Conservation (phyloP, 2,329 filamentous ascomycete species). For the Sarocladiaceae sp. region DNA sequence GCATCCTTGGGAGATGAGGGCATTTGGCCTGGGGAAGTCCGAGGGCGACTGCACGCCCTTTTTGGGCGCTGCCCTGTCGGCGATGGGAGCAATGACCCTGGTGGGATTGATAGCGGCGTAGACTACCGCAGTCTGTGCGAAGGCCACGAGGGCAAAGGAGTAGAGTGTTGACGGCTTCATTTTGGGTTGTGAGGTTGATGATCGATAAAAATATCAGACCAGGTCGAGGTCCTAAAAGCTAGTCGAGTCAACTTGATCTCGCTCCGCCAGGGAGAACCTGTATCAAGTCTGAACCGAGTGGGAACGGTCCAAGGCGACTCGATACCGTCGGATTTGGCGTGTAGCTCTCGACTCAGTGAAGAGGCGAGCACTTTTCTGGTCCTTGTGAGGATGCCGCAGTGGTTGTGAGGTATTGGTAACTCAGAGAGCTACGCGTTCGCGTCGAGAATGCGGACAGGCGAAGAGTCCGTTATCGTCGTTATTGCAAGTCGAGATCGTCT, state of each 20-base stretch:
- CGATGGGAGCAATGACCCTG: background rate
- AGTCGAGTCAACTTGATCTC: constrained; percentile 16
- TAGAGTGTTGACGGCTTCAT: constrained; percentile 27
- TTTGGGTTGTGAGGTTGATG: background rate
- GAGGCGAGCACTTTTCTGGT: no score
- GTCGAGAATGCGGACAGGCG: no score
- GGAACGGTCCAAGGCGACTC: background rate
- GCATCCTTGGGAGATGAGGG: constrained; percentile 44
- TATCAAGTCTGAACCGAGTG: constrained; percentile 4
- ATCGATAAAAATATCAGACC: background rate
- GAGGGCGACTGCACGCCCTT: constrained; percentile 28
- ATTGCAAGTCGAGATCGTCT: no score
- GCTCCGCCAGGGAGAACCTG: constrained; percentile 9
- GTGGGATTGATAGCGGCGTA: constrained; percentile 13
- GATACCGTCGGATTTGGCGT: background rate
- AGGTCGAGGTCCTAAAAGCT: no score
- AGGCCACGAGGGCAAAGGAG: constrained; percentile 22
- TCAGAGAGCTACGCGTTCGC: no score
- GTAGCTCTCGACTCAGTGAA: background rate
- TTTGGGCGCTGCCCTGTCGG: constrained; percentile 20
- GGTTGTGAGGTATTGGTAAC: no score
- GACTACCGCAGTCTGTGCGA: constrained; percentile 18
- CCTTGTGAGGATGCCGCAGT: no score
- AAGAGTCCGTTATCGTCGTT: no score
- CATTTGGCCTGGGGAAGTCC: constrained; percentile 27